Conservation (phyloP, 805 yeast species). For the Candida nitratophila region DNA sequence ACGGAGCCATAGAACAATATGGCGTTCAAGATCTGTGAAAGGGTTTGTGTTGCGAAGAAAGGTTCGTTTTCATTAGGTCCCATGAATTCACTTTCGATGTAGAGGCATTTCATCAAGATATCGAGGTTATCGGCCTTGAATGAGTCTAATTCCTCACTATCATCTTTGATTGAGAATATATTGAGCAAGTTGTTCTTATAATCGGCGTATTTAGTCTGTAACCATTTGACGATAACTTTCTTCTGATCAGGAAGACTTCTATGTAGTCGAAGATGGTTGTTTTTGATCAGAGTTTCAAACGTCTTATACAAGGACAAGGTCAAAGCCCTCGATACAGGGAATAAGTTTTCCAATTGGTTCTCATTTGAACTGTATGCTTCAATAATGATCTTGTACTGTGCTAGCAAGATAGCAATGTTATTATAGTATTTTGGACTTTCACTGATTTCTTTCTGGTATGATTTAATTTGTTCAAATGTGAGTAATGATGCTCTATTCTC, state of each 20-base stretch:
- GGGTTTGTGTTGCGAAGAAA: slow-evolving; percentile 55
- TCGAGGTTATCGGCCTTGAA: slow-evolving; percentile 50
- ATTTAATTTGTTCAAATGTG: slow-evolving; percentile 18
- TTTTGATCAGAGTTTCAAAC: slow-evolving; percentile 41
- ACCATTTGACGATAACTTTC: slow-evolving; percentile 54
- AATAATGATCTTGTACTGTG: slow-evolving; percentile 23
- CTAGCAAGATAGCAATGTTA: slow-evolving; percentile 41
- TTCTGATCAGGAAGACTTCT: slow-evolving; percentile 33
- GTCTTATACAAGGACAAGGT: slow-evolving; percentile 35
- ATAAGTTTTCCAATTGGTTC: slow-evolving; percentile 16
- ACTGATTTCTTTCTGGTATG: slow-evolving; percentile 22
- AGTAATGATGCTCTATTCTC: neutral
- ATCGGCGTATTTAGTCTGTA: slow-evolving; percentile 47
- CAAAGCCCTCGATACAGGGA: slow-evolving; percentile 28
- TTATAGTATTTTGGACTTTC: slow-evolving; percentile 48
- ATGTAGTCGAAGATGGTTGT: slow-evolving; percentile 31
- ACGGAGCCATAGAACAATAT: slow-evolving; percentile 22
- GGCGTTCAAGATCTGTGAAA: slow-evolving; percentile 11
- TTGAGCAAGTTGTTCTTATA: slow-evolving; percentile 40
- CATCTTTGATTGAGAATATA: slow-evolving; percentile 33
- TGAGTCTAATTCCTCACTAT: slow-evolving; percentile 27
- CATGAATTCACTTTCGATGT: slow-evolving; percentile 47
- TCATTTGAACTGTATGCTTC: slow-evolving; percentile 7
- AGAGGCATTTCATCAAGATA: slow-evolving; percentile 45
- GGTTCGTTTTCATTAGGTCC: slow-evolving; percentile 46